Percentiles rank a stretch among this genome's conserved stretches.
Conservation (phyloP, 1,284 basidiomycete species). For the Ceratorhiza oryzae-sativae region DNA sequence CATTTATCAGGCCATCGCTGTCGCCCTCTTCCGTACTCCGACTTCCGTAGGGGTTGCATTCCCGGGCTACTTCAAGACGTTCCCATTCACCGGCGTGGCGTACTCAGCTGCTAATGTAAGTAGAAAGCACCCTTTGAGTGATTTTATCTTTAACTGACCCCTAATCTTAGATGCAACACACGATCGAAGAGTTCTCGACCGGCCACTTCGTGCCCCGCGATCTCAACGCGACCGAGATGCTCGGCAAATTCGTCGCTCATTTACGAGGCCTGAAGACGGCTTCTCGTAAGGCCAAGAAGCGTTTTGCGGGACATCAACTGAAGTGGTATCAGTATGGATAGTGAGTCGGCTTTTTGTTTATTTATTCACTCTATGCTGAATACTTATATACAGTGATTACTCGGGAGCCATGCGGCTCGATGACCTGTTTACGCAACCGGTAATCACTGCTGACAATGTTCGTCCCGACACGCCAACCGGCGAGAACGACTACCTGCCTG, state of each 20-base stretch:
- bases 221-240: slow-evolving; percentile 14
- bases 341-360: not conserved
- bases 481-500: not conserved
- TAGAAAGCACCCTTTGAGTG: too few relatives aligned
- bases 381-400: not conserved
- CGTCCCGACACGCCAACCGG: slow-evolving; percentile 7
- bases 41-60: not conserved
- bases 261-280: not conserved
- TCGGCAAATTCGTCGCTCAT: slow-evolving; percentile 19
- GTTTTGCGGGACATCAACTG: not conserved
- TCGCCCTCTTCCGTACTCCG: not conserved
- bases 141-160: not conserved
- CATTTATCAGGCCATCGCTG: not conserved
- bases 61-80: not conserved
- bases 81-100: not conserved
- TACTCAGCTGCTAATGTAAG: not conserved
- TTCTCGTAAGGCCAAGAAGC: not conserved
- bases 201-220: not conserved
- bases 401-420: not conserved
- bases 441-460: not conserved
- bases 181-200: slow-evolving; percentile 2
- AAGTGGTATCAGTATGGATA: not conserved
- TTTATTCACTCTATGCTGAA: not conserved
- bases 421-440: not conserved
- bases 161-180: not conserved